These are phyloP conservation scores for Coprinellus aureogranulatus DNA, from an alignment of 768 basidiomycete species.

Conservation along the genomic window DNA sequence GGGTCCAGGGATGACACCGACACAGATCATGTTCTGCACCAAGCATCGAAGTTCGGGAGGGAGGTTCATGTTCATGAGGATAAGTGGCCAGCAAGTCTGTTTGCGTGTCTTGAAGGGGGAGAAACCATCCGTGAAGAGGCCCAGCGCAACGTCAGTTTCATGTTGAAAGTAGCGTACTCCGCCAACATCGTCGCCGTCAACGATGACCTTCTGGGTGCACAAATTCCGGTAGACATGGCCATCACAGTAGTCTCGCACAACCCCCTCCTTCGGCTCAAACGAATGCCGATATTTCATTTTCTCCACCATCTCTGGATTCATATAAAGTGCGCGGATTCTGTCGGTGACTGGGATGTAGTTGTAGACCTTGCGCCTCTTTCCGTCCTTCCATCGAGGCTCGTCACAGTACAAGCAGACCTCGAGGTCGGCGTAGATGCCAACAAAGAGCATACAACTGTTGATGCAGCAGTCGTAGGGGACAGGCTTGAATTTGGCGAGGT, in stretches of 20 bases:
- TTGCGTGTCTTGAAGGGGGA: slow-evolving; percentile 31
- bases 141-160: slow-evolving; percentile 40
- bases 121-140: slow-evolving; percentile 43
- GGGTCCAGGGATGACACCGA: slow-evolving; percentile 47
- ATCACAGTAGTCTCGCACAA: slow-evolving; percentile 37
- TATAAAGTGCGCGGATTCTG: slow-evolving; percentile 20
- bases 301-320: slow-evolving; percentile 22
- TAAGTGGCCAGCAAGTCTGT: slow-evolving; percentile 39
- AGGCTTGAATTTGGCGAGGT: slow-evolving; percentile 32
- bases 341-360: slow-evolving; percentile 33
- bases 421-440: slow-evolving; percentile 26
- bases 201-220: slow-evolving; percentile 15
- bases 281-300: slow-evolving; percentile 25
- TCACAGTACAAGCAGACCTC: slow-evolving; percentile 33
- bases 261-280: slow-evolving; percentile 16
- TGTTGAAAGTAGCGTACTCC: slow-evolving; percentile 39
- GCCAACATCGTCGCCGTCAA: slow-evolving; percentile 16
- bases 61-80: slow-evolving; percentile 37
- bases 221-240: slow-evolving; percentile 27
- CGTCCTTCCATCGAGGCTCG: slow-evolving; percentile 9
- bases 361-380: slow-evolving; percentile 26
- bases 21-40: slow-evolving; percentile 30
- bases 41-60: slow-evolving; percentile 32
- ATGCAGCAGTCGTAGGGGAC: slow-evolving; percentile 38
- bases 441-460: slow-evolving; percentile 39